Percentiles rank a stretch among this genome's conserved stretches.
Conservation (phyloP, 306 rosid genomes). For the Neltuma alba region DNA sequence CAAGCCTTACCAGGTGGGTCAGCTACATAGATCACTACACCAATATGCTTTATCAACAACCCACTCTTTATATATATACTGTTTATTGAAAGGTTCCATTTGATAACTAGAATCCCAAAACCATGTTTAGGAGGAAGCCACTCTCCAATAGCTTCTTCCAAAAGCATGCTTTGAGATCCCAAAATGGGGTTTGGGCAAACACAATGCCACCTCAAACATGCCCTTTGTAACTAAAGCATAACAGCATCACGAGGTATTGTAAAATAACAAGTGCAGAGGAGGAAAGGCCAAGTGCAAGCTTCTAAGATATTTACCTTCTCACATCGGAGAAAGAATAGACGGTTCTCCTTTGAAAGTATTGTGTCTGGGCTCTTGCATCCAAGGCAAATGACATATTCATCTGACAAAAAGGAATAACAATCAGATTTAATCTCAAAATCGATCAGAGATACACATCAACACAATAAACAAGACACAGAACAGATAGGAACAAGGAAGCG, state of each 20-base stretch:
- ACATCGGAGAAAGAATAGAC: slow-evolving; percentile 94
- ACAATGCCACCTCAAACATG: neutral
- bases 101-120: neutral
- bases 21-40: neutral
- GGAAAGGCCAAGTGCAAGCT: neutral
- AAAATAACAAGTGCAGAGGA: neutral
- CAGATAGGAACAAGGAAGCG: neutral
- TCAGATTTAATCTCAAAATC: neutral
- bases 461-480: slow-evolving; percentile 7
- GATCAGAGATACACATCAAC: neutral
- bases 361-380: slow-evolving; percentile 99
- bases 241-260: neutral
- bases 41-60: neutral
- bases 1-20: neutral
- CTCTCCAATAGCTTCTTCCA: neutral
- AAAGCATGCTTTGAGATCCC: neutral
- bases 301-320: slow-evolving; percentile 70
- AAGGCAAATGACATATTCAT: slow-evolving; percentile 86
- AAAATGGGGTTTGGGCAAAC: neutral
- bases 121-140: neutral
- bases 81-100: neutral
- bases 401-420: slow-evolving; percentile 44
- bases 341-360: slow-evolving; percentile 91
- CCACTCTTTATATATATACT: neutral
- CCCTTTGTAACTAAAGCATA: neutral